Evolutionary conservation across 73 alveolate species (phyloP), one percentile per base, ranked within the genome.

Genomic region (Durusdinium trenchii): DNA sequence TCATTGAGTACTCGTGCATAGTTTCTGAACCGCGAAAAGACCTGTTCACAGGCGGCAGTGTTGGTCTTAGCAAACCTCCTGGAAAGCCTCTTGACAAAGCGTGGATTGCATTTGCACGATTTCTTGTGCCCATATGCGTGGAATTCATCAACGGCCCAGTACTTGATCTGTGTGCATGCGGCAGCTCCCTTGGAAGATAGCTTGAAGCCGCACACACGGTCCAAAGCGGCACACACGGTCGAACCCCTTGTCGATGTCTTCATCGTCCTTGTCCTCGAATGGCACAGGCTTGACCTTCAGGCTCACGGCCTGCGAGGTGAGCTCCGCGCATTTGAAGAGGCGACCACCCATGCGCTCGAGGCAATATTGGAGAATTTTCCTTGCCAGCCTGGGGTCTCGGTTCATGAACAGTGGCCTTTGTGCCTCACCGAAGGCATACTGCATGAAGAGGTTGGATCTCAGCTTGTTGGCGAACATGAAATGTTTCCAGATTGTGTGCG

Each of bases 341-440:
- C 64, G 14, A 23, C 90, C 90, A 6, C 90, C 90, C 67, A 79
- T 43, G 81, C 35, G 20, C 42, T 67, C 81, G 42, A 79, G 90
- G 38, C 67, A 45, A 6, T 79, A 43, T 42, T 79, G 90, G 12
- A 79, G 12, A 32, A 45, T 79, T 7, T 85, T 50, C 30, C 54
- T 5, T 32, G 51, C 94, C 36, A 36, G 60, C 26, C 9, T 85
- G 36, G 94, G 81, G 2, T 4, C 46, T 3, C 32, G 42, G 36
- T 36, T 38, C 32, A 43, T 61, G 79, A 43, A 85, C 10, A 28
- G 40, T 5, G 46, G 48, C 38, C 9, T 51, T 14, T 52, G 42
- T 40, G 67, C 94, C 30, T 23, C n/a, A 28, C 94, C 81, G 35
- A 16, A 35, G 26, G 46, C 81, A 16, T 28, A 5, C 43, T 16